Conservation (phyloP, 1,284 basidiomycete genomes). For the Tremellales sp. region DNA sequence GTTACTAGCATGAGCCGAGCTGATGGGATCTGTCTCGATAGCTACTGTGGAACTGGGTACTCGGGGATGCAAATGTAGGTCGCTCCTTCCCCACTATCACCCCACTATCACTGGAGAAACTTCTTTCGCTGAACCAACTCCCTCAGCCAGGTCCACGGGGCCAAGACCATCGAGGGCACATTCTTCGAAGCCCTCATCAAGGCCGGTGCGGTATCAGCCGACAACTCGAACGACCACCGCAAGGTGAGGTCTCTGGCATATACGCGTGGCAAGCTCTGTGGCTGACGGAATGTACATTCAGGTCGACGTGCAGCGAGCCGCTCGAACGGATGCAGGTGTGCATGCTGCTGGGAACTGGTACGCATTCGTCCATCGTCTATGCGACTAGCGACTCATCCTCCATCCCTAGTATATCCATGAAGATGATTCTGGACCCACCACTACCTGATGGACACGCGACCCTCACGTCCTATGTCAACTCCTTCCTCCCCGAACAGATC, state of each 20-base stretch:
- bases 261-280: neutral
- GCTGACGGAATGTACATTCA: constrained; percentile 39
- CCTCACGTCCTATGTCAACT: constrained; percentile 74
- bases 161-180: constrained; percentile 84
- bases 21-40: constrained; percentile 9
- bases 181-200: constrained; percentile 84
- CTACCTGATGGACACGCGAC: constrained; percentile 56
- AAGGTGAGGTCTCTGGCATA: constrained; percentile 58
- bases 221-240: constrained; percentile 85
- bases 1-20: neutral
- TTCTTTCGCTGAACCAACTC: neutral
- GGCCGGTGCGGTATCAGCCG: constrained; percentile 84
- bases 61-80: constrained; percentile 94
- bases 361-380: constrained; percentile 12
- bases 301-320: constrained; percentile 83
- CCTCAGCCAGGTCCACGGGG: constrained; percentile 43
- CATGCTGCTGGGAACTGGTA: constrained; percentile 86
- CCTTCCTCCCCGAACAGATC: constrained; percentile 81
- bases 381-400: neutral
- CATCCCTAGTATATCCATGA: constrained; percentile 62
- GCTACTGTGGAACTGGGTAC: constrained; percentile 58
- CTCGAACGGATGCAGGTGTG: constrained; percentile 94
- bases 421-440: constrained; percentile 76
- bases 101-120: neutral
- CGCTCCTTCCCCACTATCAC: neutral